Percentiles rank a stretch among this genome's conserved stretches.
Evolutionary conservation across 352 stramenopile genomes (phyloP).

Genomic region (Phytophthora lateralis): DNA sequence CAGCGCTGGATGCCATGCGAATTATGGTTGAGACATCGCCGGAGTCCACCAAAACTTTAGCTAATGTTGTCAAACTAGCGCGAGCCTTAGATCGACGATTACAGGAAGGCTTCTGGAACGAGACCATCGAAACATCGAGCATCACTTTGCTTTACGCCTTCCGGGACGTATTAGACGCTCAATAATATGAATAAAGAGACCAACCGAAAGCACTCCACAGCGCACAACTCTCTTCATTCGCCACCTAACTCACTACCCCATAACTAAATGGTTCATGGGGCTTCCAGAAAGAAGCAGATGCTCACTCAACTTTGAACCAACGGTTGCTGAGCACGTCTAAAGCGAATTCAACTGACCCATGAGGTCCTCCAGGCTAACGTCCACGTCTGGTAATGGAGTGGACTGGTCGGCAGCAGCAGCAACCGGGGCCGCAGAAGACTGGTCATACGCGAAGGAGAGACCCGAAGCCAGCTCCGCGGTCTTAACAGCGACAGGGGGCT

Average conservation of each 20-base stretch:
- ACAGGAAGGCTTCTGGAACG: conserved; percentile 48
- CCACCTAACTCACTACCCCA: conserved; percentile 21
- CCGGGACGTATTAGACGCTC: conserved; percentile 38
- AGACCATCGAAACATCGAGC: conserved; percentile 35
- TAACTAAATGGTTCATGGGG: neutral
- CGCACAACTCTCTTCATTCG: conserved; percentile 16
- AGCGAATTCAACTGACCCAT: conserved; percentile 83
- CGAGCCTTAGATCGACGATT: conserved; percentile 45
- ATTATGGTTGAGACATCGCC: conserved; percentile 33
- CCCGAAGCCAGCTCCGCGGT: conserved; percentile 47
- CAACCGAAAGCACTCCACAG: conserved; percentile 5
- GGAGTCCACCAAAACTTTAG: conserved; percentile 34
- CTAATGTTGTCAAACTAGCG: conserved; percentile 44
- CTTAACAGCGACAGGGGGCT: conserved; percentile 6
- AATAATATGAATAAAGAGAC: conserved; percentile 21
- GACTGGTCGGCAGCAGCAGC: conserved; percentile 28
- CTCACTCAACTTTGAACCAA: neutral
- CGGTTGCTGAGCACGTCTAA: conserved; percentile 28
- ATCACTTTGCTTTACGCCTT: conserved; percentile 53
- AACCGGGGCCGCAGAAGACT: conserved; percentile 16
- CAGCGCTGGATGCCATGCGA: conserved; percentile 47
- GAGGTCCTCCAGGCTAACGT: conserved; percentile 77
- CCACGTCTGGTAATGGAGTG: conserved; percentile 27
- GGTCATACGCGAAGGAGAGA: conserved; percentile 68
- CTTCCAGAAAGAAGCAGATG: neutral